A percentile compares a stretch with the other conserved stretches of the same genome.
These are phyloP conservation scores for Epichloe gansuensis DNA, from an alignment of 2,329 filamentous ascomycete genomes.

Conservation along the genomic window DNA sequence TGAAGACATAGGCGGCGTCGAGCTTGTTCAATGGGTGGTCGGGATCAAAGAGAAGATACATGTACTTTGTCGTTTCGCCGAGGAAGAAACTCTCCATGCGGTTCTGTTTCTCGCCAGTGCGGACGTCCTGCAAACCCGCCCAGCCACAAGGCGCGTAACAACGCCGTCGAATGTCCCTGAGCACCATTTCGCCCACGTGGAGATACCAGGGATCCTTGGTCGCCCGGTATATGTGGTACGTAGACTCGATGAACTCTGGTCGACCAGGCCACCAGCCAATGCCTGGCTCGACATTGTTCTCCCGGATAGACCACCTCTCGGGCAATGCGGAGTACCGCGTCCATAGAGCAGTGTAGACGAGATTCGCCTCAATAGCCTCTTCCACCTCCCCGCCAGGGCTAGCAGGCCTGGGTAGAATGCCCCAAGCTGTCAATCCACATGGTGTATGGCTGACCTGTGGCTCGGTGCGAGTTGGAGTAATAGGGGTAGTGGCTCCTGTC, in stretches of 20 bases:
- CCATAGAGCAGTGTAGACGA: conserved; percentile 89
- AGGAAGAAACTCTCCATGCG: conserved; percentile 99
- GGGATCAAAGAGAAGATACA: conserved; percentile 81
- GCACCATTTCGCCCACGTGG: conserved; percentile 88
- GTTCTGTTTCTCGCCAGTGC: conserved; percentile 75
- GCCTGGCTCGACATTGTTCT: conserved; percentile 72
- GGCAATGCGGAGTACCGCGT: conserved; percentile 87
- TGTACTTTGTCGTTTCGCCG: conserved; percentile 90
- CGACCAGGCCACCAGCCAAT: conserved; percentile 91
- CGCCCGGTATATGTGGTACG: conserved; percentile 88
- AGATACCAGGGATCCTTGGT: conserved; percentile 95
- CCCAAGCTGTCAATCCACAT: conserved; percentile 92
- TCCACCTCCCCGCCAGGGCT: conserved; percentile 79
- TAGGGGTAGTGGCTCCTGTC: conserved; percentile 69
- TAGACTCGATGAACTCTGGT: conserved; percentile 94
- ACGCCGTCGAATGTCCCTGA: conserved; percentile 74
- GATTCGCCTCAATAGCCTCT: conserved; percentile 79
- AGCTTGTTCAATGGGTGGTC: conserved; percentile 78
- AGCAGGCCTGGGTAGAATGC: conserved; percentile 91
- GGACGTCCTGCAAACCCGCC: conserved; percentile 76
- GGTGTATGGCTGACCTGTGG: conserved; percentile 75
- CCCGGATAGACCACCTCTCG: conserved; percentile 82
- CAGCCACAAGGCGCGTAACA: conserved; percentile 90
- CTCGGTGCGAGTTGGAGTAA: conserved; percentile 80
- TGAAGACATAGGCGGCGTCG: conserved; percentile 84